Evolutionary conservation across 768 basidiomycete genomes (phyloP).

Genomic region (Tylopilus sp.): DNA sequence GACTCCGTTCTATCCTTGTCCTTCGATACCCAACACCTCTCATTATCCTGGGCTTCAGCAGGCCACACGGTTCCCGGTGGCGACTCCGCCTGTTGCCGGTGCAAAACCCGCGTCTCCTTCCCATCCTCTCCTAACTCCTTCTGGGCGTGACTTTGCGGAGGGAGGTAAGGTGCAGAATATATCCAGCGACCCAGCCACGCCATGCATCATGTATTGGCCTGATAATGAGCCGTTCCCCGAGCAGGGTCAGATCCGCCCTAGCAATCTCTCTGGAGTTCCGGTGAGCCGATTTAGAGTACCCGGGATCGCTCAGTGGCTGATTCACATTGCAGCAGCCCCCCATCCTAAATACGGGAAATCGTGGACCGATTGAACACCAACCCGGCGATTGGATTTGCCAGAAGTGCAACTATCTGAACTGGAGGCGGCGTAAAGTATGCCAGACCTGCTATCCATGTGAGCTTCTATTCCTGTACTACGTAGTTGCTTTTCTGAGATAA

Average conservation of each 20-base stretch:
- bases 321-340: constrained; percentile 60
- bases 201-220: constrained; percentile 89
- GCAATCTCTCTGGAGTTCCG: constrained; percentile 48
- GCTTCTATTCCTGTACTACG: constrained; percentile 28
- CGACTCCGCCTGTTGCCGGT: constrained; percentile 17
- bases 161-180: constrained; percentile 81
- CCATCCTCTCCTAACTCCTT: constrained; percentile 79
- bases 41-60: constrained; percentile 27
- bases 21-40: constrained; percentile 28
- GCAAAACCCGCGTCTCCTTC: constrained; percentile 41
- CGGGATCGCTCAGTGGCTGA: not conserved
- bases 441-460: constrained; percentile 84
- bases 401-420: constrained; percentile 86
- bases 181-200: constrained; percentile 63
- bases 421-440: constrained; percentile 84
- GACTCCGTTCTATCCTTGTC: constrained; percentile 12
- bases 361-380: constrained; percentile 84
- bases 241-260: constrained; percentile 73
- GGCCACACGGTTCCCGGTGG: constrained; percentile 25
- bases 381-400: constrained; percentile 81
- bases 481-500: constrained; percentile 10
- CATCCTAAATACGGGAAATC: constrained; percentile 85
- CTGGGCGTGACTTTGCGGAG: constrained; percentile 70
- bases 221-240: constrained; percentile 85
- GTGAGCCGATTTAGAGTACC: constrained; percentile 34